These are phyloP conservation scores for Torulaspora gathmanii DNA, from an alignment of 805 yeast species.

Conservation along the genomic window DNA sequence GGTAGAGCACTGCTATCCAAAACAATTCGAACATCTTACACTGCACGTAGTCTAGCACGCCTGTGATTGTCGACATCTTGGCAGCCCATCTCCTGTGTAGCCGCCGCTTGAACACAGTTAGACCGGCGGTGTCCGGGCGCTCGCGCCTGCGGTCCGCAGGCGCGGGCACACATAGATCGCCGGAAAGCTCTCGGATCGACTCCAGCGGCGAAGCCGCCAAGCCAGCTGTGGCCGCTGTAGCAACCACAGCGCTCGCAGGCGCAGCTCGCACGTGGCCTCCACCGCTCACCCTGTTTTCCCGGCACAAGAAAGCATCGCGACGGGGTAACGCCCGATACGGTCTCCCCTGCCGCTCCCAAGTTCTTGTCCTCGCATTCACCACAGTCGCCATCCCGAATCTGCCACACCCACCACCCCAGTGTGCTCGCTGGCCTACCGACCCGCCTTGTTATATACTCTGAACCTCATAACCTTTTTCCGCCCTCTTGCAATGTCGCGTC, in stretches of 20 bases:
- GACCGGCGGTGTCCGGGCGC: conserved; percentile 1
- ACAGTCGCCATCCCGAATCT: conserved; percentile 8
- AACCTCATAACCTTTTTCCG: no score
- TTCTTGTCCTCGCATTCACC: conserved; percentile 8
- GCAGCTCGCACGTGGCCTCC: no score
- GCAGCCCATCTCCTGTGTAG: conserved; percentile 12
- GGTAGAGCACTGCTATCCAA: conserved; percentile 22
- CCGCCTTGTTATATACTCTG: no score
- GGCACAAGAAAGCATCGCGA: not conserved
- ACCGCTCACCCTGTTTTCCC: not conserved
- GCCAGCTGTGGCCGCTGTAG: not conserved
- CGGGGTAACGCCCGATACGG: conserved; percentile 11
- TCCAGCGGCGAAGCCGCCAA: conserved; percentile 7
- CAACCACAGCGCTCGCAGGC: not conserved
- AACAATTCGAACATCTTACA: conserved; percentile 20
- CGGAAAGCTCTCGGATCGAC: conserved; percentile 17
- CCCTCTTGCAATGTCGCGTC: no score
- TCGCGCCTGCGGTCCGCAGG: not conserved
- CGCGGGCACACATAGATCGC: conserved; percentile 1
- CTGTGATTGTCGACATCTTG: conserved; percentile 8
- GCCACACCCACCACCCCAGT: no score
- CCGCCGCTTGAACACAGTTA: conserved; percentile 4
- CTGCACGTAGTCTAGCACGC: conserved; percentile 18
- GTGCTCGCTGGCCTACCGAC: no score
- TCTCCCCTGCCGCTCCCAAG: conserved; percentile 18